These are phyloP conservation scores for Pinus tabuliformis DNA, from an alignment of 75 land plant genomes.

Conservation along the genomic window DNA sequence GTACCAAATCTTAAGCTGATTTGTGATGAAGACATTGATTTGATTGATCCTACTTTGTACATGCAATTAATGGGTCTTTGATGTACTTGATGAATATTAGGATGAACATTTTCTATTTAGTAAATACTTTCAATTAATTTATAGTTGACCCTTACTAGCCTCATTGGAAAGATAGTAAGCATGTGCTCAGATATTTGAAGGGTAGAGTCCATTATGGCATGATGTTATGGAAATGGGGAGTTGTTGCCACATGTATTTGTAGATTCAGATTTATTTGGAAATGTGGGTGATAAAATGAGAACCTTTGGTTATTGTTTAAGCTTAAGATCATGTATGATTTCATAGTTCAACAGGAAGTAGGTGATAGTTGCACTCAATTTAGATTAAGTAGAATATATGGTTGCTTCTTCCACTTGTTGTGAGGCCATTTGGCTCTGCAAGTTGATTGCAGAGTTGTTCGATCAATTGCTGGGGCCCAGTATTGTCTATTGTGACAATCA, in stretches of 20 bases:
- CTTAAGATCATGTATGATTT: neutral
- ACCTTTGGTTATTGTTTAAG: neutral
- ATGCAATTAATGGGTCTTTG: neutral
- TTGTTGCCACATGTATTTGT: neutral
- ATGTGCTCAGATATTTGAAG: neutral
- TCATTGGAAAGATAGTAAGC: neutral
- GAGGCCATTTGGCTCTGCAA: neutral
- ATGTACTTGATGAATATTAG: neutral
- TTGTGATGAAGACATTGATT: neutral
- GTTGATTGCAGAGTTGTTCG: neutral
- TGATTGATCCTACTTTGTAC: neutral
- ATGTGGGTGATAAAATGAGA: neutral
- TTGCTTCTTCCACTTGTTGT: neutral
- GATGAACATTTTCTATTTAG: neutral
- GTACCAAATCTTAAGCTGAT: neutral
- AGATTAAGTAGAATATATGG: neutral
- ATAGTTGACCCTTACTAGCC: neutral
- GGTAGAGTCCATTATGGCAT: neutral
- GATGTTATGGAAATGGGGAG: neutral
- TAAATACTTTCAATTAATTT: neutral
- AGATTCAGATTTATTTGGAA: neutral
- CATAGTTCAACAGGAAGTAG: neutral
- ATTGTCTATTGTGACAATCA: neutral
- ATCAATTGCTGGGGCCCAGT: neutral
- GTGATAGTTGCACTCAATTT: neutral